Percentiles rank a stretch among this genome's conserved stretches.
phyloP scores from a whole-genome alignment of 208 protist species.

The Trypanosoma lewisi region DNA sequence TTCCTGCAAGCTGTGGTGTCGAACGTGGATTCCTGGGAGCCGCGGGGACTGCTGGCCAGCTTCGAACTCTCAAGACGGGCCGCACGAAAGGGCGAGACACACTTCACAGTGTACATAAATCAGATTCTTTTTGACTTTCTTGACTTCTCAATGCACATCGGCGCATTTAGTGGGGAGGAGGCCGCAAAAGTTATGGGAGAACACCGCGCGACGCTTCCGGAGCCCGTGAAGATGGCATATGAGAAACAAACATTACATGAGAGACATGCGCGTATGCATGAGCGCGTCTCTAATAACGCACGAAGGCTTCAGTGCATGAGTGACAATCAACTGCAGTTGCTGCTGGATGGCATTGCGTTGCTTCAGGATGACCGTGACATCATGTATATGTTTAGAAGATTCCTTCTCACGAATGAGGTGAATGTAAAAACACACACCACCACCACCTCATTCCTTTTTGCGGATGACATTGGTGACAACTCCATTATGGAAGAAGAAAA shows the following conservation, averaged over 20 bases:
- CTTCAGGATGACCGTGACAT: conserved; percentile 24
- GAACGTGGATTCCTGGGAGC: conserved; percentile 18
- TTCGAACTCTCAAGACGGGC: conserved; percentile 13
- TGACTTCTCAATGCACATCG: conserved; percentile 13
- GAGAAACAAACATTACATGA: conserved; percentile 14
- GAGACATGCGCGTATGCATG: conserved; percentile 13
- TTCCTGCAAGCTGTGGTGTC: conserved; percentile 14
- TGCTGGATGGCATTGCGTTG: conserved; percentile 9
- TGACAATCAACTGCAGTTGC: conserved; percentile 10
- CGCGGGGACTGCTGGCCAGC: conserved; percentile 13
- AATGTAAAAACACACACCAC: too few relatives aligned
- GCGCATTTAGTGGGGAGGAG: conserved; percentile 19
- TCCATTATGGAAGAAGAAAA: not conserved
- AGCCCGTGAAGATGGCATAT: conserved; percentile 16
- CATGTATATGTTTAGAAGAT: conserved; percentile 16
- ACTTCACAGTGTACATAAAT: conserved; percentile 24
- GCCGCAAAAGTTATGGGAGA: conserved; percentile 16
- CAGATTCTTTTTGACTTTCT: conserved; percentile 28
- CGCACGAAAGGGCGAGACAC: not conserved
- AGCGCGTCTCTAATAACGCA: conserved; percentile 9
- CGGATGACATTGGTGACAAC: conserved; percentile 12
- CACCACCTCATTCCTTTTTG: conserved; percentile 4
- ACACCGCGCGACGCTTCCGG: conserved; percentile 20
- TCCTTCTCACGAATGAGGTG: conserved; percentile 15
- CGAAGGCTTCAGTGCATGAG: not conserved